A percentile compares a stretch with the other conserved stretches of the same genome.
phyloP scores from a whole-genome alignment of 768 basidiomycete genomes.

The Lactifluus pinguis region DNA sequence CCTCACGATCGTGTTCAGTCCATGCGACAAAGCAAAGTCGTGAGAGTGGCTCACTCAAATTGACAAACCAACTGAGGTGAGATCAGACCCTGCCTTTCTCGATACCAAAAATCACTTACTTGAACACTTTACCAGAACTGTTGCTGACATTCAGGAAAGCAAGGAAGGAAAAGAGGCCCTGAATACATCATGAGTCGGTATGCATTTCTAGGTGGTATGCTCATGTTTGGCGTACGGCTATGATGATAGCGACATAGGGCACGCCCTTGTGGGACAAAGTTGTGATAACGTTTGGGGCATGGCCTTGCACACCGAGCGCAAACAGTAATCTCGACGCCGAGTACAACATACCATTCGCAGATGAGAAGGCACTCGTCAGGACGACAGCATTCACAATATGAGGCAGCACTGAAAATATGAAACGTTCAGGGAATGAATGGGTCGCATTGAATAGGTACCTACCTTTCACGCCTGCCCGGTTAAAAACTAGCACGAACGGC shows the following conservation, averaged over 20 bases:
- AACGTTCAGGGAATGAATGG: neutral
- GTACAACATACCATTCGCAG: constrained; percentile 18
- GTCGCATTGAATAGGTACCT: neutral
- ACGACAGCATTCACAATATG: constrained; percentile 19
- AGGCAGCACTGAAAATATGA: constrained; percentile 8
- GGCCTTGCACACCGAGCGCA: constrained; percentile 14
- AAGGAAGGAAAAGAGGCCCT: constrained; percentile 16
- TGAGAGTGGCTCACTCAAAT: constrained; percentile 8
- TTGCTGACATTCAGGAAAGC: constrained; percentile 14
- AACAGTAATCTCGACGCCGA: constrained; percentile 17
- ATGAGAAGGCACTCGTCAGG: constrained; percentile 15
- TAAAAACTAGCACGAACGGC: constrained; percentile 18
- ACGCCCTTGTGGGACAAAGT: constrained; percentile 7
- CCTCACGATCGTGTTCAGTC: constrained; percentile 5
- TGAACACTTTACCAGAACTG: constrained; percentile 15
- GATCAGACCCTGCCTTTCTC: neutral
- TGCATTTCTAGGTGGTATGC: neutral
- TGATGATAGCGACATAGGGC: constrained; percentile 14
- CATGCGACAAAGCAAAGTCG: neutral
- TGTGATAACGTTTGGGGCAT: constrained; percentile 15
- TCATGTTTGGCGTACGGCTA: neutral
- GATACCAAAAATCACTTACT: neutral
- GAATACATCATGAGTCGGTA: neutral
- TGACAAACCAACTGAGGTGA: constrained; percentile 12
- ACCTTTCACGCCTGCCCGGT: constrained; percentile 18